Conservation (phyloP, 768 basidiomycete species). For the Suillus bovinus region DNA sequence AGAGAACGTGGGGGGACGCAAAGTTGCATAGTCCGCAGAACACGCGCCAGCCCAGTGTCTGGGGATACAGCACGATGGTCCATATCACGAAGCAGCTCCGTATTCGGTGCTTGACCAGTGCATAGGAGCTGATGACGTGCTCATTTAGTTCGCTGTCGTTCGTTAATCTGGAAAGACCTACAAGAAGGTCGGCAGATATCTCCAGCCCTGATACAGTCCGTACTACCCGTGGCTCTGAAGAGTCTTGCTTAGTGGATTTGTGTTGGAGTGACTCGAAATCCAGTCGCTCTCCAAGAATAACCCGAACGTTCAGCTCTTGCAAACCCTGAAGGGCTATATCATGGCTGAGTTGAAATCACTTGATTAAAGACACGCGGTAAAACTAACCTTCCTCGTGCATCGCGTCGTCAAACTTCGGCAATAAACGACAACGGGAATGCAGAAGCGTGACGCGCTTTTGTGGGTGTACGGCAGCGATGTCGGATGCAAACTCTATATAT, state of each 20-base stretch:
- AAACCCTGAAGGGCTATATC: conserved; percentile 38
- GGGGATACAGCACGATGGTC: conserved; percentile 42
- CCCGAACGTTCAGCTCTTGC: conserved; percentile 44
- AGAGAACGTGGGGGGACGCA: conserved; percentile 4
- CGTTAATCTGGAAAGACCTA: conserved; percentile 22
- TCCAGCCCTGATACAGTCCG: conserved; percentile 50
- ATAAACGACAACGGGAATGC: conserved; percentile 55
- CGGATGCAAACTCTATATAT: conserved; percentile 58
- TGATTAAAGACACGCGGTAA: not conserved
- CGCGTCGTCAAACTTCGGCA: conserved; percentile 48
- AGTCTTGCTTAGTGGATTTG: not conserved
- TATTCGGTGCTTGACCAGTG: conserved; percentile 63
- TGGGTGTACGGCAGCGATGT: conserved; percentile 57
- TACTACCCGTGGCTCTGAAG: conserved; percentile 29
- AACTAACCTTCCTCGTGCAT: conserved; percentile 54
- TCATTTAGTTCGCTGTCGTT: not conserved
- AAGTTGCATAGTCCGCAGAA: conserved; percentile 51
- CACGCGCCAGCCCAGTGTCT: conserved; percentile 41
- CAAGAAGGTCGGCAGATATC: conserved; percentile 55
- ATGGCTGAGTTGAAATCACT: not conserved
- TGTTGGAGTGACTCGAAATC: conserved; percentile 41
- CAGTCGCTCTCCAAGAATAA: conserved; percentile 56
- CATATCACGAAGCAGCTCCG: conserved; percentile 43
- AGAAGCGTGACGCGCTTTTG: conserved; percentile 56
- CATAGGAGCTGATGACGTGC: conserved; percentile 48